phyloP scores from a whole-genome alignment of 306 rosid species.

The Delonix regia region DNA sequence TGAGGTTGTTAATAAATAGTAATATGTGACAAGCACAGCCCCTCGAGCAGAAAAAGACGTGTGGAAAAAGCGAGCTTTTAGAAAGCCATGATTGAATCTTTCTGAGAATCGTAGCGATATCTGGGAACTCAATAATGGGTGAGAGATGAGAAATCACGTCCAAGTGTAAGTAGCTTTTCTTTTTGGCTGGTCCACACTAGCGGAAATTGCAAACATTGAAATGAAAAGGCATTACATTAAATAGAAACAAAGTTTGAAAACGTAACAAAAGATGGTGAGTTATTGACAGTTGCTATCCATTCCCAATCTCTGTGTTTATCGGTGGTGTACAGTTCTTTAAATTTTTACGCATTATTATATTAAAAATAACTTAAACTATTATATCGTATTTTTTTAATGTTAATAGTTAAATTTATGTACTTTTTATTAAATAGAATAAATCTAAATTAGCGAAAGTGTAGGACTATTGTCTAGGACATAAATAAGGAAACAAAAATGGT shows the following conservation, averaged over 20 bases:
- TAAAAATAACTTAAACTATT: too few species aligned
- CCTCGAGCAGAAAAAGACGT: slow-evolving; percentile 6
- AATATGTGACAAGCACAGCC: background rate
- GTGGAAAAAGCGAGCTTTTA: background rate
- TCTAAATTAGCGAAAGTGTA: too few species aligned
- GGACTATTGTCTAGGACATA: too few species aligned
- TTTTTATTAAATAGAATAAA: too few species aligned
- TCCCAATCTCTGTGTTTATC: too few species aligned
- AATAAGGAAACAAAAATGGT: slow-evolving; percentile 47
- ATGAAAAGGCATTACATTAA: slow-evolving; percentile 34
- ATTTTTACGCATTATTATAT: too few species aligned
- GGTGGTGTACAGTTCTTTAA: too few species aligned
- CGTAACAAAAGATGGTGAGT: too few species aligned
- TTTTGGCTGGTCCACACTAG: background rate
- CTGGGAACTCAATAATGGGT: background rate
- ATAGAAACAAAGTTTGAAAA: background rate
- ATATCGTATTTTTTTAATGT: too few species aligned
- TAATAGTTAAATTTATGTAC: too few species aligned
- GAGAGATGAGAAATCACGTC: background rate
- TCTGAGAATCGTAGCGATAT: too few species aligned
- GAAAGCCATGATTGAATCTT: slow-evolving; percentile 1
- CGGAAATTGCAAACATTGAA: background rate
- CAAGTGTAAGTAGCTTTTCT: background rate
- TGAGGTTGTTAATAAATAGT: background rate
- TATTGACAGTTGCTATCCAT: too few species aligned